Base-by-base conservation (phyloP, 495 filamentous ascomycete species). In the Aspergillus egyptiacus region DNA sequence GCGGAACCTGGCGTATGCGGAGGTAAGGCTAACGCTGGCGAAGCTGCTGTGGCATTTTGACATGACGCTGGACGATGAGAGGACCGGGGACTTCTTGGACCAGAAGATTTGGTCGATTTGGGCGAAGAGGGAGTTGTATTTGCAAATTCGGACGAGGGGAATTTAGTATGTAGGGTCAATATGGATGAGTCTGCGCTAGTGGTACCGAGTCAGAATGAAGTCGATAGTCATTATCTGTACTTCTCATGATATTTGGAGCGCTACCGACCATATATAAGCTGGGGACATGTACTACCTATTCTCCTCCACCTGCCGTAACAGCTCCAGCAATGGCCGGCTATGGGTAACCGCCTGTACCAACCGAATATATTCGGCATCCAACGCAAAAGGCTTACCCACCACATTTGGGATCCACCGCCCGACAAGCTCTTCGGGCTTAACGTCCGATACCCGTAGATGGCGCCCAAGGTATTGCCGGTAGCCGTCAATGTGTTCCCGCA, bases 341-440 rank as follows among this genome's bases (percentile, higher is more conserved):
- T n/a, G 2, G 6, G 35, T 38, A 11, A 38, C 11, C 35, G 11
- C 18, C 19, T 38, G 35, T 38, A 38, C 35, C 6, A 38, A 11
- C 1, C 35, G 17, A 14, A 46, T 15, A 15, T 46, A 46, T 7
- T 19, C 10, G 0, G 13, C 2, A 18, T 30, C 38, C 35, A 53
- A 25, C 6, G 31, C 35, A 36, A 60, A 60, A 15, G 54, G 54
- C 46, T 33, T 51, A 13, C 35, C 57, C 18, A 30, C 54, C 2
- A 60, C 23, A 32, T 60, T 60, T 1, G 54, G 54, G 33, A 60
- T 47, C 33, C 37, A 60, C 19, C 45, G 50, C n/a, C 48, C 48
- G 10, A 57, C 30, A 14, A 60, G 19, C 34, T 48, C 47, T 11
- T 51, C 34, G 11, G 48, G 47, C 22, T 50, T 17, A 9, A 51